Evolutionary conservation across 1,284 basidiomycete genomes (phyloP), one percentile per base, ranked within the genome.

Genomic region (Phlebopus sp.): DNA sequence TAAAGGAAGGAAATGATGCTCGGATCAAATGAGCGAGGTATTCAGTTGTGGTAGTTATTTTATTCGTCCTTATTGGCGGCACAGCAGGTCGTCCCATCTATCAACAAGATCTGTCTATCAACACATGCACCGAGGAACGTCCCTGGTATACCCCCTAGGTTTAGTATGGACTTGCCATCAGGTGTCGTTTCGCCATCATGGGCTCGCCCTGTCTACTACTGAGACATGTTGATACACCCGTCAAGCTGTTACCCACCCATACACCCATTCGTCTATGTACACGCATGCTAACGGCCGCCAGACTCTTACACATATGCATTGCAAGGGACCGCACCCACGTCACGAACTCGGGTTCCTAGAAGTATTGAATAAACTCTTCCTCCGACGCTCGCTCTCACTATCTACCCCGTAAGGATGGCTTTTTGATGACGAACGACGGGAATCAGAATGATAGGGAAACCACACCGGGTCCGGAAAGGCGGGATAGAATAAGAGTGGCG

Each of bases 1-100:
- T 18, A 58, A 49, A 52, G 62, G 60, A 30, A 64, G 53, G 49
- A 55, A 60, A 25, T 55, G 51, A 35, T 7, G 9, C 17, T 8
- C 13, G 34, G 21, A 6, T 23, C 21, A 29, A 6, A 8, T 42
- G 35, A 46, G 46, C 13, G 14, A 15, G 17, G 19, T 45, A 5
- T 14, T n/a, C 23, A 18, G 25, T 10, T 30, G 21, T 11, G 41
- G 30, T 35, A 21, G 6, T 30, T 38, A 37, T 21, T 15, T 37
- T 46, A 29, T 39, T 39, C 21, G 10, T 39, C 37, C n/a, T 39
- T 39, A 39, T 39, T 27, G 21, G 27, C 27, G 37, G 37, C n/a
- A 13, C 11, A 23, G 27, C 37, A 27, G 8, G n/a, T 21, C 23
- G 14, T 23, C 10, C 10, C 27, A 29, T 29, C 27, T 29, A 29